phyloP scores from a whole-genome alignment of 73 alveolate genomes.

The Paramecium bursaria region DNA sequence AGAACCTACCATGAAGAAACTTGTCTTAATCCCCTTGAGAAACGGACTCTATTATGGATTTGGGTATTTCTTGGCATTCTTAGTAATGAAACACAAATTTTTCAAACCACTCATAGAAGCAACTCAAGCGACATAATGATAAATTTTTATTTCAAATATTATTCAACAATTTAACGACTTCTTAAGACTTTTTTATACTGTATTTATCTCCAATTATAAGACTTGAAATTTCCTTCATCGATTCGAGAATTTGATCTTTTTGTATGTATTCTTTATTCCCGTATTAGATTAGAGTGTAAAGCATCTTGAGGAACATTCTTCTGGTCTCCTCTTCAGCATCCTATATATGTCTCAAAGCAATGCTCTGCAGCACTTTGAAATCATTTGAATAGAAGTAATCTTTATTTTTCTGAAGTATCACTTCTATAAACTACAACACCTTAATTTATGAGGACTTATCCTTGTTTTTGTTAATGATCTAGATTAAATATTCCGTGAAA shows the following conservation, averaged over 20 bases:
- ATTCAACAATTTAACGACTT: too few relatives aligned
- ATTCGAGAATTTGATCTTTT: too few relatives aligned
- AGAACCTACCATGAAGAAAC: background rate
- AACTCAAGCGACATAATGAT: too few relatives aligned
- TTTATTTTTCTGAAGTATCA: too few relatives aligned
- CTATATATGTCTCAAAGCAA: background rate
- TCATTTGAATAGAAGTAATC: background rate
- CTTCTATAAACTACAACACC: background rate
- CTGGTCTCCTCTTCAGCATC: background rate
- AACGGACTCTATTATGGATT: conserved; percentile 27
- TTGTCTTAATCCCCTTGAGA: conserved; percentile 4
- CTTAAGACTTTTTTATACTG: too few relatives aligned
- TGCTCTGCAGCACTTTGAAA: background rate
- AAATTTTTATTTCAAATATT: too few relatives aligned
- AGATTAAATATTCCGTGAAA: background rate
- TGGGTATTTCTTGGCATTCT: conserved; percentile 41
- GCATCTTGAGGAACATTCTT: too few relatives aligned
- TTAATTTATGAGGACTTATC: too few relatives aligned
- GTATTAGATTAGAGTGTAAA: too few relatives aligned
- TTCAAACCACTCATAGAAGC: conserved; percentile 32
- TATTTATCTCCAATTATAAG: too few relatives aligned
- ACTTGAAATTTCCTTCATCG: too few relatives aligned
- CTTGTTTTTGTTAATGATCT: background rate
- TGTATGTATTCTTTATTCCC: too few relatives aligned
- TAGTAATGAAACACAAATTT: conserved; percentile 19